Evolutionary conservation across 306 rosid species (phyloP).

Genomic region (Oxytropis ochrocephala): DNA sequence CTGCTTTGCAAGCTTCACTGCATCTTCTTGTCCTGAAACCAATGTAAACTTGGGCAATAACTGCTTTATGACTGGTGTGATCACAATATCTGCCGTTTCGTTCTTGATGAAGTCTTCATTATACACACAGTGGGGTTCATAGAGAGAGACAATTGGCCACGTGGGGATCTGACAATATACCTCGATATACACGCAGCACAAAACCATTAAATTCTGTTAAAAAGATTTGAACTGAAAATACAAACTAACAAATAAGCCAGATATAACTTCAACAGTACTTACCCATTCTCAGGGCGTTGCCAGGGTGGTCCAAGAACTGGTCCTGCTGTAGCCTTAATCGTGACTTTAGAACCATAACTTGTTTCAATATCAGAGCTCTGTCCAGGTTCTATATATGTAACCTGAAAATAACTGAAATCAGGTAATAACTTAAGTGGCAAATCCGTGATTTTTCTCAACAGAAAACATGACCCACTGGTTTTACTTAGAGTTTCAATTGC

Average conservation of each 20-base stretch:
- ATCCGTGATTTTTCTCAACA: conserved; percentile 11
- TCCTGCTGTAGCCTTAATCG: conserved; percentile 77
- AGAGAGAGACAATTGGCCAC: conserved; percentile 67
- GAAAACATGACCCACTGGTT: not conserved
- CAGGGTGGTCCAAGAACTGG: conserved; percentile 97
- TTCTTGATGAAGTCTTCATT: conserved; percentile 52
- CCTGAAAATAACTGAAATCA: conserved; percentile 41
- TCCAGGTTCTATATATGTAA: conserved; percentile 79
- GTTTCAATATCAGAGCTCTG: conserved; percentile 69
- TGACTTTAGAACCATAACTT: conserved; percentile 47
- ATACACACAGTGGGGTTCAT: conserved; percentile 91
- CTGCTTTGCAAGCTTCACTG: conserved; percentile 77
- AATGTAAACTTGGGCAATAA: conserved; percentile 73
- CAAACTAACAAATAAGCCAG: not conserved
- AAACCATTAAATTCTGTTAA: conserved; percentile 1
- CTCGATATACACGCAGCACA: conserved; percentile 31
- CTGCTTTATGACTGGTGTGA: conserved; percentile 89
- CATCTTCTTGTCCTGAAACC: conserved; percentile 97
- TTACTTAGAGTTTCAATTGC: not conserved
- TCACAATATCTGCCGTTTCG: conserved; percentile 74
- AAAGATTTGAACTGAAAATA: not conserved
- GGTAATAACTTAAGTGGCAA: not conserved
- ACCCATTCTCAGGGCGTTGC: conserved; percentile 99
- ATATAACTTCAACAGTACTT: conserved; percentile 2
- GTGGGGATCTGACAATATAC: conserved; percentile 57